These are phyloP conservation scores for Gossypium longicalyx DNA, from an alignment of 345 rosid species.

Conservation along the genomic window DNA sequence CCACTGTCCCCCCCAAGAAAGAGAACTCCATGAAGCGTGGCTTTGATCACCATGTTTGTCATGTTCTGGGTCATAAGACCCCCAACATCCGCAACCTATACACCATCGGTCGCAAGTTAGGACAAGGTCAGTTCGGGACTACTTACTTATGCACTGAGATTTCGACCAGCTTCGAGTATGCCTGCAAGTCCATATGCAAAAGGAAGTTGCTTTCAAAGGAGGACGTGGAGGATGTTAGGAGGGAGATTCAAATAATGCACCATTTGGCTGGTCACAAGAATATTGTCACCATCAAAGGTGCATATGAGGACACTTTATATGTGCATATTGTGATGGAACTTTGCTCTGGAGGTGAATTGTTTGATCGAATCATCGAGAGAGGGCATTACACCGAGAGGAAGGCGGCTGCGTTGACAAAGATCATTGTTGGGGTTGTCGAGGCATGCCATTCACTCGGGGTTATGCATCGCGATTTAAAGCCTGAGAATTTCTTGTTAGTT, in stretches of 20 bases:
- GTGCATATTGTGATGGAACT: constrained; percentile 98
- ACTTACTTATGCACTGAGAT: constrained; percentile 81
- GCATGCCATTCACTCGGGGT: constrained; percentile 96
- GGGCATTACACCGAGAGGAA: constrained; percentile 96
- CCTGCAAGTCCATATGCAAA: constrained; percentile 94
- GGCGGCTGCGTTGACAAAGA: constrained; percentile 92
- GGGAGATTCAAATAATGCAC: constrained; percentile 99
- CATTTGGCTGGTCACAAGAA: constrained; percentile 94
- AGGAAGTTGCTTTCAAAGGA: constrained; percentile 89
- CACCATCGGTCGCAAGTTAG: constrained; percentile 76
- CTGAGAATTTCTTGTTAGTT: constrained; percentile 94
- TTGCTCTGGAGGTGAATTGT: constrained; percentile 89
- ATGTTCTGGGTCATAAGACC: constrained; percentile 86
- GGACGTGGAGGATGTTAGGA: constrained; percentile 89
- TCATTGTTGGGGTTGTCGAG: constrained; percentile 93
- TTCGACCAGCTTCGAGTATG: constrained; percentile 58
- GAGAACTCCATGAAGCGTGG: constrained; percentile 65
- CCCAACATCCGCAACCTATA: constrained; percentile 78
- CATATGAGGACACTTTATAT: constrained; percentile 77
- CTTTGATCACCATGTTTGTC: constrained; percentile 58
- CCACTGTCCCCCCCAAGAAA: constrained; percentile 40
- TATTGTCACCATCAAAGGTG: constrained; percentile 92
- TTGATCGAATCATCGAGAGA: constrained; percentile 90
- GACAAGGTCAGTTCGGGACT: constrained; percentile 97
- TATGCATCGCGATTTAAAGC: constrained; percentile 98